Percentiles rank a stretch among this genome's conserved stretches.
Evolutionary conservation across 73 alveolate species (phyloP).

Genomic region (Blepharisma stoltei): DNA sequence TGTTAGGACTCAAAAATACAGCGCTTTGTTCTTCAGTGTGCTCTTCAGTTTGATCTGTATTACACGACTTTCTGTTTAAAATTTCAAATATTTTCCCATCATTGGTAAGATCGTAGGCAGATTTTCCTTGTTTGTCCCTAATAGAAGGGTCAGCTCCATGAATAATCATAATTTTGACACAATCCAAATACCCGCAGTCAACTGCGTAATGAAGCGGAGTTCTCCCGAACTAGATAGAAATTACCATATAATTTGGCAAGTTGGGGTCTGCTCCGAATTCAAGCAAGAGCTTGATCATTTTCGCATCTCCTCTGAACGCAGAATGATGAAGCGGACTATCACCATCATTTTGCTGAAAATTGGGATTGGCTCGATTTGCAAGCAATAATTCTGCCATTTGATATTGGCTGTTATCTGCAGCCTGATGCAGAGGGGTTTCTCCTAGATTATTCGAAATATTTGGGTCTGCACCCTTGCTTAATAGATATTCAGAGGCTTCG

Average conservation of each 20-base stretch:
- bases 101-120: neutral
- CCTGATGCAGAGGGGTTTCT: slow-evolving; percentile 66
- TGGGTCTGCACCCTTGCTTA: slow-evolving; percentile 69
- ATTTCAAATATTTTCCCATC: neutral
- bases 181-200: slow-evolving; percentile 55
- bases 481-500: slow-evolving; percentile 69
- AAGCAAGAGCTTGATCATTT: slow-evolving; percentile 57
- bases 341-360: slow-evolving; percentile 53
- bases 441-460: slow-evolving; percentile 56
- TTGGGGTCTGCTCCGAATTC: slow-evolving; percentile 65
- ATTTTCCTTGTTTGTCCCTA: slow-evolving; percentile 29
- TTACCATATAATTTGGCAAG: slow-evolving; percentile 38
- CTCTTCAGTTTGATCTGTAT: neutral
- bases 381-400: slow-evolving; percentile 52
- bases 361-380: slow-evolving; percentile 55
- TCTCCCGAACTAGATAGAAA: slow-evolving; percentile 46
- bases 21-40: neutral
- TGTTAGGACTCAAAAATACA: neutral
- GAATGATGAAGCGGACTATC: slow-evolving; percentile 87
- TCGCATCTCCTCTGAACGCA: slow-evolving; percentile 74
- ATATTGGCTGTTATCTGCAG: slow-evolving; percentile 57
- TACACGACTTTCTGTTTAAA: neutral
- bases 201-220: slow-evolving; percentile 66
- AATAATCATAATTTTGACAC: slow-evolving; percentile 59
- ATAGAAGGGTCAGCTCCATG: slow-evolving; percentile 57